Percentiles rank a stretch among this genome's conserved stretches.
These are phyloP conservation scores for Phyllosticta ampelicida DNA, from an alignment of 2,329 filamentous ascomycete genomes.

Conservation along the genomic window DNA sequence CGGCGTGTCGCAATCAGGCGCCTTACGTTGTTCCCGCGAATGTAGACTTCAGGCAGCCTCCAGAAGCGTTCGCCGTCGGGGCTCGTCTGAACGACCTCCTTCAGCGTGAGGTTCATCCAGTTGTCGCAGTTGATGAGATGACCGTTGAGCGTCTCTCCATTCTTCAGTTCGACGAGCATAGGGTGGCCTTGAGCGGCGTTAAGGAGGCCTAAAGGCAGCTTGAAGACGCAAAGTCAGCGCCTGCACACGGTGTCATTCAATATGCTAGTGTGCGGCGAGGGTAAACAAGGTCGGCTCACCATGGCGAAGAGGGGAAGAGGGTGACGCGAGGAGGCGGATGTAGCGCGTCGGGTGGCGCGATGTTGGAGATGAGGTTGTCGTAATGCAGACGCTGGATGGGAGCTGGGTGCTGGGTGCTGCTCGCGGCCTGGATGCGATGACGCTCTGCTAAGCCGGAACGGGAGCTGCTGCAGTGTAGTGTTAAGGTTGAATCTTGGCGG, in stretches of 20 bases:
- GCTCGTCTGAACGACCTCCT: conserved; percentile 94
- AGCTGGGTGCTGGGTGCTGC: too few relatives aligned
- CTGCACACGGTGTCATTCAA: conserved; percentile 13
- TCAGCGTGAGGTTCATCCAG: conserved; percentile 98
- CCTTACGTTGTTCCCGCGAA: conserved; percentile 91
- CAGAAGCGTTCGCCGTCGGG: conserved; percentile 92
- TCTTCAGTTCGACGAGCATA: conserved; percentile 96
- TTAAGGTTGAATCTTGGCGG: not conserved
- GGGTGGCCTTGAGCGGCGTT: conserved; percentile 95
- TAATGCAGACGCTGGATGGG: not conserved
- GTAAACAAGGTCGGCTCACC: conserved; percentile 6
- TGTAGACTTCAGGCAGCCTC: conserved; percentile 84
- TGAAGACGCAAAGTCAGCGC: conserved; percentile 18
- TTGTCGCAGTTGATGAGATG: conserved; percentile 95
- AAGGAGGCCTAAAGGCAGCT: conserved; percentile 66
- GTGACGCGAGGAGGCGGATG: not conserved
- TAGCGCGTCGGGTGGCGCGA: not conserved
- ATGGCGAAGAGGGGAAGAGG: not conserved
- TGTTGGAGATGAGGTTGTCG: not conserved
- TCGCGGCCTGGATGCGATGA: not conserved
- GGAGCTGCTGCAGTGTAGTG: not conserved
- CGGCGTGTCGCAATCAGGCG: not conserved
- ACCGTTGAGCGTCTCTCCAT: conserved; percentile 93
- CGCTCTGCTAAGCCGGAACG: not conserved
- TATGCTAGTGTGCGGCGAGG: conserved; percentile 2